Evolutionary conservation across 2,329 filamentous ascomycete genomes (phyloP).

Genomic region (Trichocomaceae sp.): DNA sequence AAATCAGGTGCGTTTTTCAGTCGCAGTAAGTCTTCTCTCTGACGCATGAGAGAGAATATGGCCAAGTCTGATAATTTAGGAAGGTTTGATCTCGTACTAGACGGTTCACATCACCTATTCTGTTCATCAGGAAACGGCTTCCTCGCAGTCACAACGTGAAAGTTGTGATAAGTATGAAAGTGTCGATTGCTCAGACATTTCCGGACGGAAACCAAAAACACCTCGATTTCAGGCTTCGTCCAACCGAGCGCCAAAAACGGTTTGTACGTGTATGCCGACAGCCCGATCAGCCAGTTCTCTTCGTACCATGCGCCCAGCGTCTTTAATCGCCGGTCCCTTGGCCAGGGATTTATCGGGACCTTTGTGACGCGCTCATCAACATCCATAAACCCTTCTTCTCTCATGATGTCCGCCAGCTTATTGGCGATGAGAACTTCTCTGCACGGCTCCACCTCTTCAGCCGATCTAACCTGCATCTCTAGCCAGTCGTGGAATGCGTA

Average conservation of each 20-base stretch:
- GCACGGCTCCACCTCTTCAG: slow-evolving; percentile 38
- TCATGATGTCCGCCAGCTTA: slow-evolving; percentile 49
- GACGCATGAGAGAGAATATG: not conserved
- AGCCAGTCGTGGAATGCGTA: slow-evolving; percentile 46
- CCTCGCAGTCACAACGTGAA: slow-evolving; percentile 20
- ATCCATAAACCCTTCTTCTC: slow-evolving; percentile 52
- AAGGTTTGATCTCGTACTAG: not conserved
- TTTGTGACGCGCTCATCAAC: slow-evolving; percentile 49
- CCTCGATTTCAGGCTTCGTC: slow-evolving; percentile 42
- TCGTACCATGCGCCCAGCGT: slow-evolving; percentile 46
- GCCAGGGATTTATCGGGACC: slow-evolving; percentile 49
- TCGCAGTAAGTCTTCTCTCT: not conserved
- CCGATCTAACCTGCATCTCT: slow-evolving; percentile 35
- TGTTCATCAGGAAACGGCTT: slow-evolving; percentile 25
- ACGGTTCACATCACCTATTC: not conserved
- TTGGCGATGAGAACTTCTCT: slow-evolving; percentile 49
- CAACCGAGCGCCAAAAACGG: slow-evolving; percentile 37
- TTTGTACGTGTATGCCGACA: slow-evolving; percentile 41
- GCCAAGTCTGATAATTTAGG: not conserved
- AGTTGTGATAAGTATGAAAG: slow-evolving; percentile 38
- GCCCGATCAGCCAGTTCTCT: slow-evolving; percentile 39
- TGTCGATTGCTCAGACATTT: slow-evolving; percentile 35
- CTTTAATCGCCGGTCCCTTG: slow-evolving; percentile 42
- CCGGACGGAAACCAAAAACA: slow-evolving; percentile 40
- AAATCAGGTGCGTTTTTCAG: not conserved